A percentile compares a stretch with the other conserved stretches of the same genome.
These are phyloP conservation scores for Domatiomyces catenatus DNA, from an alignment of 2,329 filamentous ascomycete species.

Conservation along the genomic window DNA sequence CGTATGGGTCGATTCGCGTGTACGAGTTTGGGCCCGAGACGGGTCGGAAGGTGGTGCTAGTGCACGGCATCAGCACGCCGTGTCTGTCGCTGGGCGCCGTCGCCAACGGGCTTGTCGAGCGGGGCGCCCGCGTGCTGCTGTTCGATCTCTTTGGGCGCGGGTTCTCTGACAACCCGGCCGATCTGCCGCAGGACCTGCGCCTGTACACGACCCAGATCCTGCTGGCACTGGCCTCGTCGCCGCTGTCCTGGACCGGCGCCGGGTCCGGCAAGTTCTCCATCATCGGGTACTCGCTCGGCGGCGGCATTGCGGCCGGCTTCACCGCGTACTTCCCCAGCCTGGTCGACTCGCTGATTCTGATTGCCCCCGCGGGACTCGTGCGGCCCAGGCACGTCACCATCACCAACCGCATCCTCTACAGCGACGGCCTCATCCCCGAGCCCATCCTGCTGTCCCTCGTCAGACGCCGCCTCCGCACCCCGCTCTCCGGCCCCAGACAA, in stretches of 20 bases:
- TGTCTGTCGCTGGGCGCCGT: conserved; percentile 53
- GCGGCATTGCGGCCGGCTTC: conserved; percentile 56
- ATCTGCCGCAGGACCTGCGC: conserved; percentile 55
- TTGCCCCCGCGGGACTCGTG: conserved; percentile 67
- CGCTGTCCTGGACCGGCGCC: conserved; percentile 47
- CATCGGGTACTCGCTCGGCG: conserved; percentile 67
- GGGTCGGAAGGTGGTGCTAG: conserved; percentile 56
- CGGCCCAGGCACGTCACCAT: conserved; percentile 46
- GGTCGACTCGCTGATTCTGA: conserved; percentile 54
- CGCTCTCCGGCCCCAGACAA: conserved; percentile 21
- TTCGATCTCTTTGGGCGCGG: conserved; percentile 60
- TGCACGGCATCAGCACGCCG: conserved; percentile 73
- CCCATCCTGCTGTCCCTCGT: conserved; percentile 39
- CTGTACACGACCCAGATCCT: conserved; percentile 61
- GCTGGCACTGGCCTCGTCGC: conserved; percentile 53
- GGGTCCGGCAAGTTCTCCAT: conserved; percentile 46
- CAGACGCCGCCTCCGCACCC: conserved; percentile 33
- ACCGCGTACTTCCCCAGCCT: conserved; percentile 53
- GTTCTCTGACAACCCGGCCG: conserved; percentile 53
- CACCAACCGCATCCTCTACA: conserved; percentile 49
- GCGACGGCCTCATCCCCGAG: conserved; percentile 44
- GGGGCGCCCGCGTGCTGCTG: conserved; percentile 62
- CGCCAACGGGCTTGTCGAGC: conserved; percentile 47
- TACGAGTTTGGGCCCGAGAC: conserved; percentile 67
- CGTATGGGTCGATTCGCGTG: conserved; percentile 54